Evolutionary conservation across 371 early-diverging fungal species (phyloP).

Genomic region (Syncephalastrum monosporum): DNA sequence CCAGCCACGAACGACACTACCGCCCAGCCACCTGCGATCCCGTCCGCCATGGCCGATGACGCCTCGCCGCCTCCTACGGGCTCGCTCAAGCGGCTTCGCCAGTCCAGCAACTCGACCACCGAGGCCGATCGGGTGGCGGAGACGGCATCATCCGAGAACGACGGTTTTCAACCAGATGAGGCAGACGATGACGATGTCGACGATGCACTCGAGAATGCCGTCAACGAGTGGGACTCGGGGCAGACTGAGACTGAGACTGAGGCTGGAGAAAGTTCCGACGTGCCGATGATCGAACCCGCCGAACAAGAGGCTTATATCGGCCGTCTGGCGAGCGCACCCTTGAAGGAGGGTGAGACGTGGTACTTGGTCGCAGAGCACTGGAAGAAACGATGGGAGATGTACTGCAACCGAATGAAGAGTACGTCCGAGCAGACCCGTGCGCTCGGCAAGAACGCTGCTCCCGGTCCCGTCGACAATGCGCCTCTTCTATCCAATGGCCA

Average conservation of each 20-base stretch:
- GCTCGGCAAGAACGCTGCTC: constrained; percentile 12
- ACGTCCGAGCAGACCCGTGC: constrained; percentile 4
- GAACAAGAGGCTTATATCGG: constrained; percentile 16
- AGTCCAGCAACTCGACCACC: background rate
- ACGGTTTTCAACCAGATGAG: constrained; percentile 1
- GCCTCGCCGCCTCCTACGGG: no score
- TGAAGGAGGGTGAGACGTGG: constrained; percentile 17
- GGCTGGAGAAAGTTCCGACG: background rate
- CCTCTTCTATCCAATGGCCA: constrained; percentile 4
- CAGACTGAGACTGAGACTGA: background rate
- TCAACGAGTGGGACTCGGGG: constrained; percentile 4
- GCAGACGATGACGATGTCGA: constrained; percentile 4
- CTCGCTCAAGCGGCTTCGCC: no score
- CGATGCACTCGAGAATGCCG: constrained; percentile 5
- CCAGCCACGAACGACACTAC: background rate
- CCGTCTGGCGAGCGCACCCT: constrained; percentile 2
- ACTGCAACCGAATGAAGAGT: constrained; percentile 16
- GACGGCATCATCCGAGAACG: constrained; percentile 8
- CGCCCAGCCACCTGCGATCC: background rate
- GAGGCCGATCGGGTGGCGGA: background rate
- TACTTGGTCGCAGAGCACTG: constrained; percentile 16
- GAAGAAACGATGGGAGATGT: constrained; percentile 14
- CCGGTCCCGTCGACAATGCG: constrained; percentile 19
- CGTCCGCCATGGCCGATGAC: background rate
- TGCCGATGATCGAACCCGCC: constrained; percentile 14